phyloP scores from a whole-genome alignment of 768 basidiomycete species.

The Tricholoma flavovirens region DNA sequence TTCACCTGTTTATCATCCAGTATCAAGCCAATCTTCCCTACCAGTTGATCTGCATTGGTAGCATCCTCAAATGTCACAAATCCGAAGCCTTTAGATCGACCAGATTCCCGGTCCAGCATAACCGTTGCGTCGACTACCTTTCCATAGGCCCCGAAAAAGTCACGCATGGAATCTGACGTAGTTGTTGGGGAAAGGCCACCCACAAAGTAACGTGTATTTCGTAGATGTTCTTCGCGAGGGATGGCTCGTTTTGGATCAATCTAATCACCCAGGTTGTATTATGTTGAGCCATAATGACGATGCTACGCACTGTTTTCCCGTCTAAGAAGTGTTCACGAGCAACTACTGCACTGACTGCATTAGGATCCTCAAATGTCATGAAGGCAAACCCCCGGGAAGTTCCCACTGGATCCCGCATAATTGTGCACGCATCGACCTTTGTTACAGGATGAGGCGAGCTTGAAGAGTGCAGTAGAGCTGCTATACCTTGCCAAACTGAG shows the following conservation, averaged over 20 bases:
- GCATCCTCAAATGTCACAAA: conserved; percentile 78
- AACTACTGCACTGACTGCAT: conserved; percentile 60
- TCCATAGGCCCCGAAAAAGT: conserved; percentile 70
- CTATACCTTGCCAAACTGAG: conserved; percentile 69
- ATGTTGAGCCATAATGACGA: conserved; percentile 1
- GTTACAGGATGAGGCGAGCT: conserved; percentile 11
- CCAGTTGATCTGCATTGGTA: conserved; percentile 57
- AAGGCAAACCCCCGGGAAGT: conserved; percentile 84
- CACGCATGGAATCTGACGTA: conserved; percentile 64
- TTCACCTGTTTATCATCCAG: conserved; percentile 74
- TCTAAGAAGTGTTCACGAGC: conserved; percentile 65
- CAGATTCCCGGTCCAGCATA: conserved; percentile 77
- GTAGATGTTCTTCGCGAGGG: conserved; percentile 72
- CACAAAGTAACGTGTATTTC: conserved; percentile 77
- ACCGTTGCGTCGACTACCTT: conserved; percentile 79
- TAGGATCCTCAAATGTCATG: conserved; percentile 69
- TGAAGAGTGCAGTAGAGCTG: conserved; percentile 8
- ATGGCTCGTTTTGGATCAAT: conserved; percentile 89
- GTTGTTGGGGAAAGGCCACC: conserved; percentile 67
- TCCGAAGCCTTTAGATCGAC: conserved; percentile 76
- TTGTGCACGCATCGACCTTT: conserved; percentile 75
- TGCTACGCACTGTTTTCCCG: conserved; percentile 59
- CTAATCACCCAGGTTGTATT: conserved; percentile 28
- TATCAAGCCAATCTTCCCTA: conserved; percentile 60
- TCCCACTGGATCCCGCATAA: conserved; percentile 76